phyloP scores from a whole-genome alignment of 1,284 basidiomycete species.

The Abortiporus biennis region DNA sequence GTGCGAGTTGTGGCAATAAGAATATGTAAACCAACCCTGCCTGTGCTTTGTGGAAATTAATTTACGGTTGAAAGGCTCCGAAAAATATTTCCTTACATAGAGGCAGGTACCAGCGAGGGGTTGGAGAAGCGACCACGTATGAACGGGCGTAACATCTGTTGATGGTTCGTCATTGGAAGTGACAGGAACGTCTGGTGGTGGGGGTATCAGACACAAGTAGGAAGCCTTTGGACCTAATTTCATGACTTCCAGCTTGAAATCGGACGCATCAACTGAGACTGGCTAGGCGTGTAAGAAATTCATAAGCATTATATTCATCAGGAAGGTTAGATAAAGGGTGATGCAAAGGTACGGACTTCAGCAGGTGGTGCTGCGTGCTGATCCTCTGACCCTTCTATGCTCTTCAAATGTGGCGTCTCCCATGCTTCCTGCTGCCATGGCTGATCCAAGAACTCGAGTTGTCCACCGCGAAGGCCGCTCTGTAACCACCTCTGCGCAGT shows the following conservation, averaged over 20 bases:
- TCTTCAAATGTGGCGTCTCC: constrained; percentile 35
- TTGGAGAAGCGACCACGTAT: constrained; percentile 76
- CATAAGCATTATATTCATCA: constrained; percentile 12
- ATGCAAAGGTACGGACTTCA: constrained; percentile 19
- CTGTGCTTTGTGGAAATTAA: constrained; percentile 47
- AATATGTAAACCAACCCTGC: constrained; percentile 94
- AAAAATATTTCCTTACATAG: constrained; percentile 58
- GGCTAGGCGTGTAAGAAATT: constrained; percentile 15
- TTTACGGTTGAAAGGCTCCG: background rate
- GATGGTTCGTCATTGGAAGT: constrained; percentile 42
- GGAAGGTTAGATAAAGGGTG: constrained; percentile 3
- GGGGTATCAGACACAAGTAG: constrained; percentile 73
- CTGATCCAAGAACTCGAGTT: constrained; percentile 71
- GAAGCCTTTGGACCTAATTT: constrained; percentile 59
- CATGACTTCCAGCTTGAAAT: constrained; percentile 56
- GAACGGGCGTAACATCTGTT: constrained; percentile 55
- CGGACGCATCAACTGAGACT: constrained; percentile 20
- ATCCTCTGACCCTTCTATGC: constrained; percentile 48
- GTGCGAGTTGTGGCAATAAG: constrained; percentile 88
- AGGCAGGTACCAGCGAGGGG: constrained; percentile 72
- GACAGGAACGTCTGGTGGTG: constrained; percentile 38
- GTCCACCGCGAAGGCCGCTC: constrained; percentile 63
- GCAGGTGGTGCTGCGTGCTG: constrained; percentile 9
- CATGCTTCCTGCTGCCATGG: constrained; percentile 41
- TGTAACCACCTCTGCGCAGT: constrained; percentile 71